These are phyloP conservation scores for Ramaria rubella DNA, from an alignment of 768 basidiomycete species.

Conservation along the genomic window DNA sequence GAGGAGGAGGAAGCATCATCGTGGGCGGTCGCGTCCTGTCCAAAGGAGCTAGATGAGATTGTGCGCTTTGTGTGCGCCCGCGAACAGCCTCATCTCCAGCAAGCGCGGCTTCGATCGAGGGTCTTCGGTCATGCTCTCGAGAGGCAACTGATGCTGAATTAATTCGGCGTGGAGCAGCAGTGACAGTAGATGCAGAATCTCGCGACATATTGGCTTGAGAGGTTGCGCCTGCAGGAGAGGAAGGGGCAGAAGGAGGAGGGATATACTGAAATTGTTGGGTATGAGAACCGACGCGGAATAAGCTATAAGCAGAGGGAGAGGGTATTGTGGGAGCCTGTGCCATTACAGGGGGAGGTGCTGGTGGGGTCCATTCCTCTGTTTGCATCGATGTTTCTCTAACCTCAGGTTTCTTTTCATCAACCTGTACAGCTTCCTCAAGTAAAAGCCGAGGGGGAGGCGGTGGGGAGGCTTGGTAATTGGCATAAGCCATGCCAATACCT, in stretches of 20 bases:
- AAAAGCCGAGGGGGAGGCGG: background rate
- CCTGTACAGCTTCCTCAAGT: slow-evolving; percentile 9
- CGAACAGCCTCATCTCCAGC: slow-evolving; percentile 36
- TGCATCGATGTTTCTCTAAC: slow-evolving; percentile 71
- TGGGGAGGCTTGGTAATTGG: background rate
- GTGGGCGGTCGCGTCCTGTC: slow-evolving; percentile 82
- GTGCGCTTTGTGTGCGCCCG: slow-evolving; percentile 18
- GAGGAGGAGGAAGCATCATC: slow-evolving; percentile 73
- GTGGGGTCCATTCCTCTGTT: slow-evolving; percentile 66
- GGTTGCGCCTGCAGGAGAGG: slow-evolving; percentile 20
- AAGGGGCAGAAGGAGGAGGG: slow-evolving; percentile 39
- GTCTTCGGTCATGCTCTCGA: slow-evolving; percentile 49
- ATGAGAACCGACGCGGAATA: slow-evolving; percentile 53
- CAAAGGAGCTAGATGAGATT: slow-evolving; percentile 48
- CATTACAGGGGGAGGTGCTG: slow-evolving; percentile 29
- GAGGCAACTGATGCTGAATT: slow-evolving; percentile 32
- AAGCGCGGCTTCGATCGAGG: slow-evolving; percentile 65
- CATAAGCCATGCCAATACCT: background rate
- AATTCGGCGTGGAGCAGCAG: slow-evolving; percentile 15
- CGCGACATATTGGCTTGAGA: slow-evolving; percentile 28
- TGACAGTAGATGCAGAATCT: slow-evolving; percentile 47
- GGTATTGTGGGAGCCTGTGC: slow-evolving; percentile 17
- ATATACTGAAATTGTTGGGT: slow-evolving; percentile 66
- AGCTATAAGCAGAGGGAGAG: slow-evolving; percentile 29
- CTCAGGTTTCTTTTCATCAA: slow-evolving; percentile 49